These are phyloP conservation scores for Colletotrichum limetticola DNA, from an alignment of 2,329 filamentous ascomycete species.

Conservation along the genomic window DNA sequence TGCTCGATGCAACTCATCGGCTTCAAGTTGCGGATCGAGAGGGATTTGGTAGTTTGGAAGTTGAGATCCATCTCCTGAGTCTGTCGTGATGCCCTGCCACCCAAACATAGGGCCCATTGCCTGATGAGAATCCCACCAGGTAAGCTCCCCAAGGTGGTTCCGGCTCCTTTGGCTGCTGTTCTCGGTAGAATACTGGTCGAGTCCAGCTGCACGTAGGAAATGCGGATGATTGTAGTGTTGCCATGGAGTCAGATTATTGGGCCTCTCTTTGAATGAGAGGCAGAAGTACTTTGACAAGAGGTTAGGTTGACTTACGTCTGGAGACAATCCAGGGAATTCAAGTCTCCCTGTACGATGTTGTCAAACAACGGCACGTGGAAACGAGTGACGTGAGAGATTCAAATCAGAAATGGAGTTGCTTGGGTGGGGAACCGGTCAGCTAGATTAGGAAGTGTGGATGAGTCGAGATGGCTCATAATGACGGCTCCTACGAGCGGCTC, in stretches of 20 bases:
- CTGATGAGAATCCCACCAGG: neutral
- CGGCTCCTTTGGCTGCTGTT: constrained; percentile 8
- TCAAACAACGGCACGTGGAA: neutral
- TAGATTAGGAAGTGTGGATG: neutral
- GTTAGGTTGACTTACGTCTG: neutral
- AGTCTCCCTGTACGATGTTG: neutral
- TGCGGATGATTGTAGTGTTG: neutral
- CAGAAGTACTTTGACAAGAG: neutral
- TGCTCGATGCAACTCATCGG: neutral
- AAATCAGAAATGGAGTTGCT: neutral
- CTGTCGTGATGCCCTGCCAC: neutral
- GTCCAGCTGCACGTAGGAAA: neutral
- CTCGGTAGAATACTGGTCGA: neutral
- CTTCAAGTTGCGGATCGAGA: neutral
- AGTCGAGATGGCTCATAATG: constrained; percentile 22
- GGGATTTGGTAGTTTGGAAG: neutral
- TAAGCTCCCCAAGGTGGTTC: neutral
- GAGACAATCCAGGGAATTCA: neutral
- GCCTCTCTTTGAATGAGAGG: constrained; percentile 7
- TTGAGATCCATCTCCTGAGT: neutral
- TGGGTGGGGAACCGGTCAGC: neutral
- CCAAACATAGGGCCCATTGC: neutral
- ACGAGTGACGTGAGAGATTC: neutral
- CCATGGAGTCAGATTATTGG: constrained; percentile 5
- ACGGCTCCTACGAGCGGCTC: neutral